Evolutionary conservation across 2,329 filamentous ascomycete species (phyloP).

Genomic region (Cercospora sesami): DNA sequence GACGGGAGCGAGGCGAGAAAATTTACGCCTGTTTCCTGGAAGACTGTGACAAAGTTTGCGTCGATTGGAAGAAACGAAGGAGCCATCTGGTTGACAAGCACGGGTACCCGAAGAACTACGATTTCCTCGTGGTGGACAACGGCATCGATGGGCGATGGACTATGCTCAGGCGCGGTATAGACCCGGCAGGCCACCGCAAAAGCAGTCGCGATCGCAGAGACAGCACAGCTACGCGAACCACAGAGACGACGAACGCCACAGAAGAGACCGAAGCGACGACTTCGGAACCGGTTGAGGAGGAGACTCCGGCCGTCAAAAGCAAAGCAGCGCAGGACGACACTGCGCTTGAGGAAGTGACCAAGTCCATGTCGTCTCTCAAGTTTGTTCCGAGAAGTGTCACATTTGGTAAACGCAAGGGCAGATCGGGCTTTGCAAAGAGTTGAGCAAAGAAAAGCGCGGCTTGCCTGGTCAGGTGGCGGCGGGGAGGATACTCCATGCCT

Average conservation of each 20-base stretch:
- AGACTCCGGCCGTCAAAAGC: background rate
- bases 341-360: slow-evolving; percentile 22
- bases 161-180: slow-evolving; percentile 63
- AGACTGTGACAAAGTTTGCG: slow-evolving; percentile 80
- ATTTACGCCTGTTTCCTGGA: slow-evolving; percentile 93
- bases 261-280: slow-evolving; percentile 17
- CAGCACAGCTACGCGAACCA: slow-evolving; percentile 24
- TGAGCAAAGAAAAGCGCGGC: slow-evolving; percentile 4
- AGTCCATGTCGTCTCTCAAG: slow-evolving; percentile 30
- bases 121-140: slow-evolving; percentile 81
- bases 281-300: background rate
- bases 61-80: slow-evolving; percentile 77
- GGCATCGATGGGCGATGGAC: slow-evolving; percentile 85
- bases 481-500: background rate
- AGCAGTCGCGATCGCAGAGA: slow-evolving; percentile 33
- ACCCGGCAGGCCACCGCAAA: slow-evolving; percentile 36
- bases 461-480: background rate
- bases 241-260: slow-evolving; percentile 28
- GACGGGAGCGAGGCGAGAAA: slow-evolving; percentile 77
- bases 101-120: slow-evolving; percentile 80
- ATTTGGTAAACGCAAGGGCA: slow-evolving; percentile 30
- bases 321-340: slow-evolving; percentile 5
- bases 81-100: slow-evolving; percentile 94
- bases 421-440: slow-evolving; percentile 30
- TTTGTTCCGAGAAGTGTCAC: slow-evolving; percentile 29